Conservation (phyloP, 148 eudicot genomes). For the Rhododendron simsii region DNA sequence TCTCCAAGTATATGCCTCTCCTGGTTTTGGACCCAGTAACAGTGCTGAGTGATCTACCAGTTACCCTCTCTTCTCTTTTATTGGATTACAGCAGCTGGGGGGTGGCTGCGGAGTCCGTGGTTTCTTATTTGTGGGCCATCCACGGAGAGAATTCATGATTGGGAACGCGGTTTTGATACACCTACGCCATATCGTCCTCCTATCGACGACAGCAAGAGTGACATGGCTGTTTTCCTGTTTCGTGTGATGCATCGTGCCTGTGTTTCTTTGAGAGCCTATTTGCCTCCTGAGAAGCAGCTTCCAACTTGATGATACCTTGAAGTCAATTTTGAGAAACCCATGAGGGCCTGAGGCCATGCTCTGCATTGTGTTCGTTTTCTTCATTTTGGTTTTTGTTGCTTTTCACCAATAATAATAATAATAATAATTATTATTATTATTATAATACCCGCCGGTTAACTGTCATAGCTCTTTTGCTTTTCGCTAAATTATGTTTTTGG, state of each 20-base stretch:
- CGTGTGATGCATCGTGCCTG: conserved; percentile 49
- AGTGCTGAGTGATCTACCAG: conserved; percentile 68
- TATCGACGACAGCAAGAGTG: conserved; percentile 46
- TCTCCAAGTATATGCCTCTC: conserved; percentile 73
- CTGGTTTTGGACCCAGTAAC: conserved; percentile 42
- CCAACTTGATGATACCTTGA: conserved; percentile 43
- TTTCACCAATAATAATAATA: too few species aligned
- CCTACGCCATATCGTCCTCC: not conserved
- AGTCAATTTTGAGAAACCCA: not conserved
- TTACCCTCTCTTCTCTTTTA: conserved; percentile 61
- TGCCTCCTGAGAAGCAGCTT: conserved; percentile 68
- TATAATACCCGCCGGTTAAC: not conserved
- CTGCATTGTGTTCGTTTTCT: not conserved
- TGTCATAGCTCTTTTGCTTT: not conserved
- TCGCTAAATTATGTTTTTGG: not conserved
- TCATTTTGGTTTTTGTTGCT: not conserved
- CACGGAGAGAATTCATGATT: conserved; percentile 49
- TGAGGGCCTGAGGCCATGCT: not conserved
- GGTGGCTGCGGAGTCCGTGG: conserved; percentile 46
- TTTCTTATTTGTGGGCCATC: conserved; percentile 47
- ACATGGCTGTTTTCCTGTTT: conserved; percentile 33
- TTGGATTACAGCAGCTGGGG: conserved; percentile 36
- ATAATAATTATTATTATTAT: too few species aligned
- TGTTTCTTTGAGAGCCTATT: conserved; percentile 38
- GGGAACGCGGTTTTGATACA: conserved; percentile 28